Evolutionary conservation across 139 green algal genomes (phyloP).

Genomic region (Mesotaenium endlicherianum): DNA sequence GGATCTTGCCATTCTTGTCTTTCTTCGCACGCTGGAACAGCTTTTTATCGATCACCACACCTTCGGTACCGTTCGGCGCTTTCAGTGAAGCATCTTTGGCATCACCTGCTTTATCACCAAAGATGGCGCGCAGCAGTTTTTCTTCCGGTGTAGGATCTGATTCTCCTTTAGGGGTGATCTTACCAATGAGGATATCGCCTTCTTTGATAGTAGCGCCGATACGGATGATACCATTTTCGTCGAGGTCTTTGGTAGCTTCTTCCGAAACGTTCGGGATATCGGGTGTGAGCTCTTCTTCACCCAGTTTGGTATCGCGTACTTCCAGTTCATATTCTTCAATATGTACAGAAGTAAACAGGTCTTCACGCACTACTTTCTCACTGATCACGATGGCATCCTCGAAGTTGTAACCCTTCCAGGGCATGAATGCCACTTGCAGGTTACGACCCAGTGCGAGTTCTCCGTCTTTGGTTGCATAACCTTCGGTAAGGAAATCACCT

Average conservation of each 20-base stretch:
- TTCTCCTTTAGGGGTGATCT: conserved; percentile 60
- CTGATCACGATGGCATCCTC: conserved; percentile 73
- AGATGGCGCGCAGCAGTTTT: conserved; percentile 68
- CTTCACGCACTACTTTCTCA: conserved; percentile 66
- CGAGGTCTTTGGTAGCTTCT: conserved; percentile 59
- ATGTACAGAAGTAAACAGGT: conserved; percentile 76
- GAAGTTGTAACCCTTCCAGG: conserved; percentile 74
- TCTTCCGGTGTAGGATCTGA: conserved; percentile 59
- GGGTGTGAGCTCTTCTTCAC: conserved; percentile 65
- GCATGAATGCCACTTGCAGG: conserved; percentile 67
- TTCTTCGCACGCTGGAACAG: no score
- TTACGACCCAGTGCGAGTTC: conserved; percentile 68
- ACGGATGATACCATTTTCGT: conserved; percentile 63
- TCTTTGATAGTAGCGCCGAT: conserved; percentile 64
- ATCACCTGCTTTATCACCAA: conserved; percentile 58
- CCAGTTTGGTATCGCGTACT: conserved; percentile 61
- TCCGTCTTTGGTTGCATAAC: conserved; percentile 67
- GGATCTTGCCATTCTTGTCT: no score
- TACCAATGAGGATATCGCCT: conserved; percentile 75
- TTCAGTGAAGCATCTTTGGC: no score
- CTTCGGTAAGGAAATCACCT: conserved; percentile 64
- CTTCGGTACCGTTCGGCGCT: no score
- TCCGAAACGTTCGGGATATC: conserved; percentile 61
- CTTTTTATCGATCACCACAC: no score
- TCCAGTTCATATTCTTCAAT: conserved; percentile 71